Base-by-base conservation (phyloP, 2,329 filamentous ascomycete genomes). In the Chaetothyriales sp. region DNA sequence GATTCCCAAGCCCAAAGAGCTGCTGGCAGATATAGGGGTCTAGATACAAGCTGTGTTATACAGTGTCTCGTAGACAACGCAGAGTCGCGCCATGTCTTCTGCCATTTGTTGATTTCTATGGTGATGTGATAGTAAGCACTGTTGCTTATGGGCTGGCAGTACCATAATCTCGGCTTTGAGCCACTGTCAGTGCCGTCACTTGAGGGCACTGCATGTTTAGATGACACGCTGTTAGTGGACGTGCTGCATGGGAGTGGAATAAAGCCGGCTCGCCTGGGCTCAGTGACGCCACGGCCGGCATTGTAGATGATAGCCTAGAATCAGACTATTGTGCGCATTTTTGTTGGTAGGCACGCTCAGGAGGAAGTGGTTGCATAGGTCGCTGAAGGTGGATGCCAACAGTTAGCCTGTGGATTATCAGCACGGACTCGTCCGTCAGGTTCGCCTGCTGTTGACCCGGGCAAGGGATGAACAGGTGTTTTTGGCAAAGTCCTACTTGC, bases 81-180 rank as follows among this genome's bases (percentile, higher is more conserved):
- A 56, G 20, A 52, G 49, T 6, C 52, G 50, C 6, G 52, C 49
- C 12, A 51, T 47, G 44, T 57, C 52, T 32, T 59, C 55, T 26
- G 46, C 36, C n/a, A 46, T n/a, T n/a, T 46, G 22, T 5, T 28
- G 12, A 7, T 44, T 46, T 58, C 56, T 43, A 43, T 49, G 7
- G 44, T 49, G 8, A 51, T 44, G 5, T n/a, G 65, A 70, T 63
- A 79, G 79, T 47, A 79, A 64, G 51, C 79, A 69, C 58, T 78
- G 72, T 53, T 79, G 67, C 61, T 82, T 79, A 53, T 78, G 65
- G 1, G 78, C 70, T 46, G 74, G 75, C 44, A 82, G 62, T 50
- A 75, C 72, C 79, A 81, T 83, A 12, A 81, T 73, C 65, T 83
- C 79, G 25, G 72, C 72, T 66, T 81, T 81, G 48, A 81, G 64